Base-by-base conservation (phyloP, 2,329 filamentous ascomycete genomes). In the Botryotinia convoluta region DNA sequence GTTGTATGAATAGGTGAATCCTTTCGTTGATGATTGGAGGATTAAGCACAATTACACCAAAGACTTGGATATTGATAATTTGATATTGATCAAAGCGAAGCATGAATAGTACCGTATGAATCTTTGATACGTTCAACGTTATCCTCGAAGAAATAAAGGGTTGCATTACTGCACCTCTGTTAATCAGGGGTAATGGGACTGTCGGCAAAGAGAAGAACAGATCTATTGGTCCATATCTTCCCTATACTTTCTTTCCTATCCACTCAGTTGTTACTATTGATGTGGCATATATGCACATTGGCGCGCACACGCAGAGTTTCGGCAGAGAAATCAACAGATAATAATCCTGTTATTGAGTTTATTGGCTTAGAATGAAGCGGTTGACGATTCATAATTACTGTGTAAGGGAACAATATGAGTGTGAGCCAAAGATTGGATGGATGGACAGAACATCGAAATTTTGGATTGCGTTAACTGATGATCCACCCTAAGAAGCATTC, bases 91-190 rank as follows among this genome's bases (percentile, higher is more conserved):
- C 35, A 37, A 65, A 48, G 44, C 35, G 32, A 29, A 35, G 63
- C 26, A n/a, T n/a, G 48, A n/a, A 51, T 16, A 6, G 10, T 14
- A 37, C 14, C 20, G n/a, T 35, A 35, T 32, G 42, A n/a, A n/a
- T n/a, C 42, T 51, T n/a, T n/a, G 26, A 51, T 67, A 67, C 32
- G 64, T 67, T 67, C 48, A 54, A n/a, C 48, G 32, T 64, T 64
- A 20, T 26, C 61, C 61, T 44, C 61, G 61, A 32, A 9, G 37
- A 4, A 61, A 37, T 14, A 37, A 26, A 61, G 35, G 59, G 37
- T 42, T n/a, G 60, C 35, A 63, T 63, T 44, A 44, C 39, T 37
- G 39, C 61, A 63, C 10, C 39, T 63, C n/a, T 44, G 26, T 32
- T 44, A 29, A 63, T 63, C 44, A 67, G 64, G 64, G 64, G 45